A percentile compares a stretch with the other conserved stretches of the same genome.
phyloP scores from a whole-genome alignment of 805 yeast genomes.

The Ogataea nonfermentans region DNA sequence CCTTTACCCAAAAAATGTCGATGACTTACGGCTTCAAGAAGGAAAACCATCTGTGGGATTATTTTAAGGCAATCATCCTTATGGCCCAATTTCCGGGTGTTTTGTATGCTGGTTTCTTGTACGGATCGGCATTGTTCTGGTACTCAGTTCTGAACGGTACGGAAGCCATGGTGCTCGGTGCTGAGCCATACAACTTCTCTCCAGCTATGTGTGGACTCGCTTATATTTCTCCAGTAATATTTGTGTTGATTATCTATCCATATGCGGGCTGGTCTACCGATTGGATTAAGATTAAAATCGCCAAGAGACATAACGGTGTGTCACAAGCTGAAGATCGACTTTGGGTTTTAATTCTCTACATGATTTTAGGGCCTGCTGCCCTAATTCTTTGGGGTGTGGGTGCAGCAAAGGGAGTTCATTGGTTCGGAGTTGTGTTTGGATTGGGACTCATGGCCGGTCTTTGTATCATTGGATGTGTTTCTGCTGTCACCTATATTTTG shows the following conservation, averaged over 20 bases:
- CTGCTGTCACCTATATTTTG: conserved; percentile 51
- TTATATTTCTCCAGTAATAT: conserved; percentile 51
- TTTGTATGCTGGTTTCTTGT: conserved; percentile 56
- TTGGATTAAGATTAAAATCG: conserved; percentile 46
- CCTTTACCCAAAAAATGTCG: conserved; percentile 44
- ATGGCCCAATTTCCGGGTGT: conserved; percentile 52
- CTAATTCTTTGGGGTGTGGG: conserved; percentile 65
- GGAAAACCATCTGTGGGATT: conserved; percentile 28
- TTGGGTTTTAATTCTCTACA: conserved; percentile 47
- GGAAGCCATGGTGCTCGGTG: conserved; percentile 41
- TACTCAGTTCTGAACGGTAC: conserved; percentile 51
- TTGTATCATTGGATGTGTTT: conserved; percentile 51
- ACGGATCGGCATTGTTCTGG: conserved; percentile 49
- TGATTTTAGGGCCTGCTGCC: conserved; percentile 52
- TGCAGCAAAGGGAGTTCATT: conserved; percentile 50
- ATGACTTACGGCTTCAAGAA: conserved; percentile 37
- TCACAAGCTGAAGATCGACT: conserved; percentile 58
- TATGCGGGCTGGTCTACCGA: conserved; percentile 52
- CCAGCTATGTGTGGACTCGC: conserved; percentile 49
- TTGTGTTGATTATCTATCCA: conserved; percentile 42
- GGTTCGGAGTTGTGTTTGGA: conserved; percentile 56
- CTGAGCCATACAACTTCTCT: conserved; percentile 51
- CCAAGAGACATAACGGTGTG: conserved; percentile 48
- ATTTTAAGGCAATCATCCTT: conserved; percentile 37
- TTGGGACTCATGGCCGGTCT: conserved; percentile 57